Evolutionary conservation across 768 basidiomycete species (phyloP).

Genomic region (Boletus patriciae): DNA sequence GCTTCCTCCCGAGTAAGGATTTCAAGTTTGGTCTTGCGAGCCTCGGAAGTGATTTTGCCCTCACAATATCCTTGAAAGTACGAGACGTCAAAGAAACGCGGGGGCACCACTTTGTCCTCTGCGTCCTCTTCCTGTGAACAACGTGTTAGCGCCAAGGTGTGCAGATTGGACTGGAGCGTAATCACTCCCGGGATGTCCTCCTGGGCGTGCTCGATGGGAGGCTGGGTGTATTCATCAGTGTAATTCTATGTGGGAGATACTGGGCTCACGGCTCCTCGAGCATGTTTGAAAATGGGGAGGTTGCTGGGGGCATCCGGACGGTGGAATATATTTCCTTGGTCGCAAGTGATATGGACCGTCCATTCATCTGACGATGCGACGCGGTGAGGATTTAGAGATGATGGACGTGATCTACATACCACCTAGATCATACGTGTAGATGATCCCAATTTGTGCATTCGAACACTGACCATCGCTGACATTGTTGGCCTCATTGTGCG

Average conservation of each 20-base stretch:
- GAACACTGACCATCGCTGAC: conserved; percentile 26
- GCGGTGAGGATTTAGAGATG: not conserved
- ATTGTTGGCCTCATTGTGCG: conserved; percentile 17
- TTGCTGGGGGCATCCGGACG: conserved; percentile 11
- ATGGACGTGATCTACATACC: conserved; percentile 4
- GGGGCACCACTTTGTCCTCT: conserved; percentile 23
- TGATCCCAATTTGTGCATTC: conserved; percentile 23
- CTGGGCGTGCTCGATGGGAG: conserved; percentile 23
- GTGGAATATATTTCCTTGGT: conserved; percentile 13
- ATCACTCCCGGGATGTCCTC: not conserved
- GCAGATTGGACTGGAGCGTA: not conserved
- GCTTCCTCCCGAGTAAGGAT: conserved; percentile 24
- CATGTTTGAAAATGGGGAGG: conserved; percentile 21
- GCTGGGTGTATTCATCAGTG: conserved; percentile 7
- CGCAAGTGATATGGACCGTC: conserved; percentile 29
- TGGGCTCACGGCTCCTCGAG: conserved; percentile 22
- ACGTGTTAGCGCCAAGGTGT: not conserved
- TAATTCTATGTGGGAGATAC: not conserved
- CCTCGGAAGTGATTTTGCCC: conserved; percentile 22
- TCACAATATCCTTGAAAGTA: conserved; percentile 28
- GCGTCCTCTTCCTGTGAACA: conserved; percentile 21
- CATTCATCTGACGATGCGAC: conserved; percentile 19
- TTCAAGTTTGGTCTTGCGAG: conserved; percentile 22
- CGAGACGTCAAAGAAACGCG: conserved; percentile 19
- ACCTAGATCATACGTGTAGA: conserved; percentile 26